These are phyloP conservation scores for Ensete glaucum DNA, from an alignment of 176 grass and related monocot genomes.

Conservation along the genomic window DNA sequence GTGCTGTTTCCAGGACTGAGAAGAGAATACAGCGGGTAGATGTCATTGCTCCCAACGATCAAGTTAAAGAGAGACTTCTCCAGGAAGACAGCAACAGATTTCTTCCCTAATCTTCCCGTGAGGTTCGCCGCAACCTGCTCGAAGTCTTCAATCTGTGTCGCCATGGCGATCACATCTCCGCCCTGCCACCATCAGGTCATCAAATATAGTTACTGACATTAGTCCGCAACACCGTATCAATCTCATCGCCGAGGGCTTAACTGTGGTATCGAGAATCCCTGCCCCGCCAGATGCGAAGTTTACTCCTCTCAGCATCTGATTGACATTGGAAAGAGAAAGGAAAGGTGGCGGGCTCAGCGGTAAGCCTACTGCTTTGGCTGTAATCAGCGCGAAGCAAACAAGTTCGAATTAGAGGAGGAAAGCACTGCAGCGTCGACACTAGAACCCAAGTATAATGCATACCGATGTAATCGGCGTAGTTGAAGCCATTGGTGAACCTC, in stretches of 20 bases:
- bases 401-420: background rate
- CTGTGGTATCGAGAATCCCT: slow-evolving; percentile 33
- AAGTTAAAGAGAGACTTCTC: slow-evolving; percentile 27
- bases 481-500: slow-evolving; percentile 34
- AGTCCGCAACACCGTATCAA: too few relatives aligned
- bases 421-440: background rate
- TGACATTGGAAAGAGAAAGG: slow-evolving; percentile 20
- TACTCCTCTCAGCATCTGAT: slow-evolving; percentile 23
- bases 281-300: slow-evolving; percentile 36
- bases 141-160: slow-evolving; percentile 26
- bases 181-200: background rate
- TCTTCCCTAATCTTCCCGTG: background rate
- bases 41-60: slow-evolving; percentile 26
- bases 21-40: background rate
- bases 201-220: background rate
- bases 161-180: slow-evolving; percentile 10
- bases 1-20: slow-evolving; percentile 15
- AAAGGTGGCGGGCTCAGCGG: slow-evolving; percentile 29
- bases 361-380: slow-evolving; percentile 26
- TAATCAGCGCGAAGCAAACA: background rate
- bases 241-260: background rate
- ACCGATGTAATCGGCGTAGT: slow-evolving; percentile 25
- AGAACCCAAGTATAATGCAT: background rate
- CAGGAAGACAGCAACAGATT: background rate
- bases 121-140: background rate